These are phyloP conservation scores for Pleurostoma richardsiae DNA, from an alignment of 2,329 filamentous ascomycete species.

Conservation along the genomic window DNA sequence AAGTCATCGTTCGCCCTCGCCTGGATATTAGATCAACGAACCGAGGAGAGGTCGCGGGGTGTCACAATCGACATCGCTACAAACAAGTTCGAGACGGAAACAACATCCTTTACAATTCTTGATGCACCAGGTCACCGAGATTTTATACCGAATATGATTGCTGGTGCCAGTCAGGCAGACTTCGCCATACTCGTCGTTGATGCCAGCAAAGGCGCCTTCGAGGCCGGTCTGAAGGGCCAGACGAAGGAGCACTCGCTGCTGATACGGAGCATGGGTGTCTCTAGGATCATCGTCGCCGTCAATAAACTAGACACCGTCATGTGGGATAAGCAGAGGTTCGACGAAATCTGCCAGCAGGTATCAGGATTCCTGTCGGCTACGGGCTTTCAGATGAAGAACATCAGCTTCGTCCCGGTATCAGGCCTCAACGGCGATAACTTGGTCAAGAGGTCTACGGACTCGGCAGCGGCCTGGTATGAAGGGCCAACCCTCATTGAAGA, in stretches of 20 bases:
- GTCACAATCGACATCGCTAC: constrained; percentile 97
- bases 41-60: constrained; percentile 82
- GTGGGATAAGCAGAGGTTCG: constrained; percentile 80
- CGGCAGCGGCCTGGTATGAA: constrained; percentile 69
- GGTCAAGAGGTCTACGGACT: constrained; percentile 49
- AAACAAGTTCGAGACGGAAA: constrained; percentile 87
- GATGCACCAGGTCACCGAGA: constrained; percentile 93
- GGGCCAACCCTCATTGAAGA: constrained; percentile 77
- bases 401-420: constrained; percentile 85
- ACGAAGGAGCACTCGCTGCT: constrained; percentile 91
- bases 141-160: constrained; percentile 99
- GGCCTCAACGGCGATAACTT: constrained; percentile 89
- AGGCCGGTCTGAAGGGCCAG: constrained; percentile 88
- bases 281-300: constrained; percentile 80
- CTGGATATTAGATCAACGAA: constrained; percentile 92
- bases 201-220: constrained; percentile 83
- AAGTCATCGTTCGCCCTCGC: constrained; percentile 95
- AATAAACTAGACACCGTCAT: constrained; percentile 89
- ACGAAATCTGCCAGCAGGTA: constrained; percentile 80
- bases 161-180: constrained; percentile 90
- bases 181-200: constrained; percentile 95
- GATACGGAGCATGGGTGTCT: constrained; percentile 84
- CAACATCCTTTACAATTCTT: constrained; percentile 84
- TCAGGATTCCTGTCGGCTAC: constrained; percentile 76
- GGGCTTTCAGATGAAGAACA: constrained; percentile 75